Percentiles rank a stretch among this genome's conserved stretches.
These are phyloP conservation scores for Mycena amicta DNA, from an alignment of 768 basidiomycete genomes.

Conservation along the genomic window DNA sequence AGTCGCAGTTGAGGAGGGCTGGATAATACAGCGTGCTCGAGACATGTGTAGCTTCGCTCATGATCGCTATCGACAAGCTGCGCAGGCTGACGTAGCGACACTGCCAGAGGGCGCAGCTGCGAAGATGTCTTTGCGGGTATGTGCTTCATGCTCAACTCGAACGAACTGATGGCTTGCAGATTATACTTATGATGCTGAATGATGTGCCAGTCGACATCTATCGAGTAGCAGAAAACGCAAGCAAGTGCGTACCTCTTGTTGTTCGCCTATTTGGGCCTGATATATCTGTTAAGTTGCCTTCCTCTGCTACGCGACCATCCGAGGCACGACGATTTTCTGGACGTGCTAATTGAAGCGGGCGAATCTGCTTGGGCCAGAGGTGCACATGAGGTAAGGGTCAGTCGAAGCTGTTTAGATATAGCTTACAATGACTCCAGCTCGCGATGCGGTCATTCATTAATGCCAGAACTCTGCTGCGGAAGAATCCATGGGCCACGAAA, in stretches of 20 bases:
- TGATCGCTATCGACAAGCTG: conserved; percentile 75
- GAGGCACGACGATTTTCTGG: conserved; percentile 60
- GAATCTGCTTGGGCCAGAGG: conserved; percentile 73
- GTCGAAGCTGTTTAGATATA: too few species aligned
- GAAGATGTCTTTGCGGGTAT: conserved; percentile 68
- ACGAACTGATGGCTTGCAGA: conserved; percentile 37
- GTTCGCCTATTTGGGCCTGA: background rate
- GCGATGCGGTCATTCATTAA: conserved; percentile 64
- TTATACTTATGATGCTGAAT: conserved; percentile 71
- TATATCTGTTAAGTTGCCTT: conserved; percentile 49
- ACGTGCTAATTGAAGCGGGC: conserved; percentile 66
- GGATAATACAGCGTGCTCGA: conserved; percentile 70
- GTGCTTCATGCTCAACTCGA: conserved; percentile 5
- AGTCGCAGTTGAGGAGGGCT: conserved; percentile 68
- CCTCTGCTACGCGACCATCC: conserved; percentile 61
- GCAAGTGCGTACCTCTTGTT: conserved; percentile 41
- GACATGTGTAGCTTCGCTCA: conserved; percentile 80
- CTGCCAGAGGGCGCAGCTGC: conserved; percentile 53
- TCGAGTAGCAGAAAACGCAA: conserved; percentile 71
- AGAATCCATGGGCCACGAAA: conserved; percentile 55
- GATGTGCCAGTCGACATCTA: conserved; percentile 64
- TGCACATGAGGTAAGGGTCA: conserved; percentile 76
- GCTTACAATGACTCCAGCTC: conserved; percentile 39
- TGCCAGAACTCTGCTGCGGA: conserved; percentile 56
- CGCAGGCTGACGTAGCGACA: conserved; percentile 57